Conservation (phyloP, 768 basidiomycete species). For the Dacryopinax primogenitus region DNA sequence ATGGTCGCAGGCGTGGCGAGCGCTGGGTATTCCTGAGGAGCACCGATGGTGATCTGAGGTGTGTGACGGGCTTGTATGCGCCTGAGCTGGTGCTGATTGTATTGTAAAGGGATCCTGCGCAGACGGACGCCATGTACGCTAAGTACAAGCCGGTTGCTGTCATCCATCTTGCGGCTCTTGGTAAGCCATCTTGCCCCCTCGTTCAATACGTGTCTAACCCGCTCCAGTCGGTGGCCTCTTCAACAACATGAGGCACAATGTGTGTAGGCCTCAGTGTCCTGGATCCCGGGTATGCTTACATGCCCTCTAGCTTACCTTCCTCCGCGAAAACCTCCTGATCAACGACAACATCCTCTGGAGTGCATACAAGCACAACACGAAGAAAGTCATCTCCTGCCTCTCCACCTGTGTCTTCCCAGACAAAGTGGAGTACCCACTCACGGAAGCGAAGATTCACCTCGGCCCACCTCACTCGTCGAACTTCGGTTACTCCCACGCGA, state of each 20-base stretch:
- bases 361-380: conserved; percentile 47
- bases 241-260: conserved; percentile 92
- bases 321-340: conserved; percentile 88
- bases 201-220: conserved; percentile 9
- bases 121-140: conserved; percentile 63
- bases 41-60: conserved; percentile 78
- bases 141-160: conserved; percentile 93
- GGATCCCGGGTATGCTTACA: background rate
- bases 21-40: conserved; percentile 75
- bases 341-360: conserved; percentile 86
- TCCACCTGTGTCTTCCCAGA: conserved; percentile 98
- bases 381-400: conserved; percentile 86
- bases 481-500: conserved; percentile 94
- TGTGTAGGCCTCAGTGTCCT: conserved; percentile 24
- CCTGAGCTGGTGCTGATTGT: background rate
- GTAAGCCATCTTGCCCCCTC: conserved; percentile 29
- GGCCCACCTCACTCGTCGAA: conserved; percentile 90
- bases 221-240: conserved; percentile 78
- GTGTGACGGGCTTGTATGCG: conserved; percentile 13
- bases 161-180: conserved; percentile 88
- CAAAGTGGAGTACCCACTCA: conserved; percentile 83
- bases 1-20: conserved; percentile 63
- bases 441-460: conserved; percentile 82
- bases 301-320: conserved; percentile 58
- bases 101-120: conserved; percentile 45